phyloP scores from a whole-genome alignment of 495 filamentous ascomycete genomes.

The Oleoguttula mirabilis region DNA sequence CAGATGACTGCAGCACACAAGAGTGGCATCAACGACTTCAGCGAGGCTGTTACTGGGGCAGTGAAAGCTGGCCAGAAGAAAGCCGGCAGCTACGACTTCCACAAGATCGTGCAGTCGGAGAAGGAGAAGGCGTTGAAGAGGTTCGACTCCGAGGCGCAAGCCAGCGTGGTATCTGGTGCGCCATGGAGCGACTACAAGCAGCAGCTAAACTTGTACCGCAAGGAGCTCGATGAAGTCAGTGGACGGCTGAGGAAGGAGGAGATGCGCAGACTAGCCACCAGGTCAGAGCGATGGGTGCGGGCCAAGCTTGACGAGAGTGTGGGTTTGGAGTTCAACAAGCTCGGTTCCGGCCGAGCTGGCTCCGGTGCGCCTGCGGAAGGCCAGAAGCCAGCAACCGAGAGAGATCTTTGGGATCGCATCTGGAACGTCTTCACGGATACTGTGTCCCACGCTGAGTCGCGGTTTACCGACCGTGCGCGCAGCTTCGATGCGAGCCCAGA shows the following conservation, averaged over 20 bases:
- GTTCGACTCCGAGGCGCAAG: conserved; percentile 66
- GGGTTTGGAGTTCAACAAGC: conserved; percentile 85
- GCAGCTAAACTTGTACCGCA: conserved; percentile 49
- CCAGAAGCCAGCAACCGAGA: conserved; percentile 59
- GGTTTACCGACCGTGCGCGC: conserved; percentile 75
- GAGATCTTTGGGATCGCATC: conserved; percentile 88
- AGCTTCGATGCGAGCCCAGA: conserved; percentile 87
- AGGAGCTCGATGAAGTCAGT: conserved; percentile 81
- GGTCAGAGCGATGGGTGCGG: conserved; percentile 86
- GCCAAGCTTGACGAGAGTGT: conserved; percentile 77
- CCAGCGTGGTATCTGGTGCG: conserved; percentile 61
- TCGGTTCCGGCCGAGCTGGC: conserved; percentile 75
- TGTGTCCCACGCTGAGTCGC: conserved; percentile 71
- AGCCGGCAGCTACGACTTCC: conserved; percentile 80
- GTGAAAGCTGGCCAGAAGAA: conserved; percentile 89
- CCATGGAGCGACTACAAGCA: conserved; percentile 67
- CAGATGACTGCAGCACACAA: conserved; percentile 84
- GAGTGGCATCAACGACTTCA: conserved; percentile 74
- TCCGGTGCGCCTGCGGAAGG: conserved; percentile 65
- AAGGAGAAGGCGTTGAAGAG: conserved; percentile 59
- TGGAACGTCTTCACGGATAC: conserved; percentile 77
- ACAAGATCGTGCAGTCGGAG: conserved; percentile 77
- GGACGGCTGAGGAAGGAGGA: conserved; percentile 75
- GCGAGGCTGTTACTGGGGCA: conserved; percentile 65
- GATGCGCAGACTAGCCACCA: conserved; percentile 80